A percentile compares a stretch with the other conserved stretches of the same genome.
Evolutionary conservation across 345 rosid species (phyloP).

Genomic region (Eucalyptus rudis): DNA sequence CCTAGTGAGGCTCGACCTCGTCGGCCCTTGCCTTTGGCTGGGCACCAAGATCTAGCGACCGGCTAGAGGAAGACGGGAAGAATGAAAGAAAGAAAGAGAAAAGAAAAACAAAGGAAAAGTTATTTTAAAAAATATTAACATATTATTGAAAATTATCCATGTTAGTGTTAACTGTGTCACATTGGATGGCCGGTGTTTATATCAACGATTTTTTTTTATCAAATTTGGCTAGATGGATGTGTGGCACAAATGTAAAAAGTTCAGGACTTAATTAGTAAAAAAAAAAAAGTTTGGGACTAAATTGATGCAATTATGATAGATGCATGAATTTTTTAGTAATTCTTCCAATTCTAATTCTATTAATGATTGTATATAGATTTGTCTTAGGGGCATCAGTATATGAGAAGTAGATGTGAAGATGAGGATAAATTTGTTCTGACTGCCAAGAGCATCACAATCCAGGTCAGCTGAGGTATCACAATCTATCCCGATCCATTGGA

Average conservation of each 20-base stretch:
- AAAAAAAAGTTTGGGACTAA: too few species aligned
- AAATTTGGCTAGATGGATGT: not conserved
- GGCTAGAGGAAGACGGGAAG: not conserved
- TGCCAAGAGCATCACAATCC: not conserved
- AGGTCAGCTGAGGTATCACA: not conserved
- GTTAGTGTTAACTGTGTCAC: fast-evolving
- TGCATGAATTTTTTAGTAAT: not conserved
- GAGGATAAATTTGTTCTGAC: not conserved
- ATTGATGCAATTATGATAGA: too few species aligned
- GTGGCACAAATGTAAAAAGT: too few species aligned
- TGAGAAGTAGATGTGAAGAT: not conserved
- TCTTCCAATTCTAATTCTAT: fast-evolving
- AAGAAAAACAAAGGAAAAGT: too few species aligned
- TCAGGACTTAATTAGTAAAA: fast-evolving
- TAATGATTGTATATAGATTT: not conserved
- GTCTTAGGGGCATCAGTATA: not conserved
- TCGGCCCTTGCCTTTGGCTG: too few species aligned
- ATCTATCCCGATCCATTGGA: not conserved
- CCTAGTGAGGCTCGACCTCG: fast-evolving
- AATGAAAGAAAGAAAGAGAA: too few species aligned
- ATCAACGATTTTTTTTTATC: fast-evolving
- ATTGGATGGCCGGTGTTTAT: fast-evolving
- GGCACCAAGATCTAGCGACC: too few species aligned
- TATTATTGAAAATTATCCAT: too few species aligned
- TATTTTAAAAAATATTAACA: too few species aligned